Evolutionary conservation across 2,329 filamentous ascomycete genomes (phyloP).

Genomic region (Fusarium sp.): DNA sequence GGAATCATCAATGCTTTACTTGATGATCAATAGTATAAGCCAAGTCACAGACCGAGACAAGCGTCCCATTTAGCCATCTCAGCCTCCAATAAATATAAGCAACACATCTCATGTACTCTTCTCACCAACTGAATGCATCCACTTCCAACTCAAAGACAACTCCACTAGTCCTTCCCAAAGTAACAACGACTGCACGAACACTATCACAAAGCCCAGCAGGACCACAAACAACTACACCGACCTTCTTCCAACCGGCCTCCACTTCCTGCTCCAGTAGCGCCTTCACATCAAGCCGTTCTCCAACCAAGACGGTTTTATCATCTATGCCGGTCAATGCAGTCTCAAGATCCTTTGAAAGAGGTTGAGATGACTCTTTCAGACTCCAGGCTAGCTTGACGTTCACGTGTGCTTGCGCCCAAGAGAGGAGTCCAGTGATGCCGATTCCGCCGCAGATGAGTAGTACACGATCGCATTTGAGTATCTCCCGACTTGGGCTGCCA

Average conservation of each 20-base stretch:
- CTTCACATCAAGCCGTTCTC: neutral
- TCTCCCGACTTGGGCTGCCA: neutral
- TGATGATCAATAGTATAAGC: no score
- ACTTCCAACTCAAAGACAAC: neutral
- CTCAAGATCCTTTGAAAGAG: neutral
- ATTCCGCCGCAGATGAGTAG: neutral
- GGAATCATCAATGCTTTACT: no score
- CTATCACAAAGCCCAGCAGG: neutral
- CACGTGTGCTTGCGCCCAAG: fast-evolving
- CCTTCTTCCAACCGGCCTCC: neutral
- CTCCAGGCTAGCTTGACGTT: neutral
- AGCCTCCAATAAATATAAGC: neutral
- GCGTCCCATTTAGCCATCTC: no score
- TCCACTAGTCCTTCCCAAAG: neutral
- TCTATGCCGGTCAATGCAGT: neutral
- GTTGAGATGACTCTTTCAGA: neutral
- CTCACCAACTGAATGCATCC: neutral
- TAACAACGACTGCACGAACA: neutral
- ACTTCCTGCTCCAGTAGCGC: neutral
- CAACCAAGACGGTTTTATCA: neutral
- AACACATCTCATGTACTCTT: neutral
- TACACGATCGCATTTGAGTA: neutral
- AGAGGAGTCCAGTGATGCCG: neutral
- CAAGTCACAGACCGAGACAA: no score
- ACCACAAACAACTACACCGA: neutral